Evolutionary conservation across 1,284 basidiomycete species (phyloP), one percentile per base, ranked within the genome.

Genomic region (Austroboletus rostrupii): DNA sequence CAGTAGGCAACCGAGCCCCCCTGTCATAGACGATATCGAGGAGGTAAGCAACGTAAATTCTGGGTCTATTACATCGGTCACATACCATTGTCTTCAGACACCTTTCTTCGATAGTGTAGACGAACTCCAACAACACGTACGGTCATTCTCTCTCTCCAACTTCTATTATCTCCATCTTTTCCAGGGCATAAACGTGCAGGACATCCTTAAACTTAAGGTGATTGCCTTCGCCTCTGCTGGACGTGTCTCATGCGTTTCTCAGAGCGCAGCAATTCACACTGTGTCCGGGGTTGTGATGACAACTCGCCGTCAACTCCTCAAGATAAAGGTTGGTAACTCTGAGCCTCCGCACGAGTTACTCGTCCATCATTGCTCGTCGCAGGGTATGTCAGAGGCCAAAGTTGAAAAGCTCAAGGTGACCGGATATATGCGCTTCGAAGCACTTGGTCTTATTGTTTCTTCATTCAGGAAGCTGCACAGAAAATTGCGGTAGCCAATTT

Each of bases 171-270:
- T 49, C 44, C 44, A 28, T 56, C 47, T 20, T 38, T 54, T 38
- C 47, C 57, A 95, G 90, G 92, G 93, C 19, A 95, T 96, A 68
- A 96, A 95, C 57, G 85, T 93, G 29, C 90, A 94, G 72, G 93
- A 97, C 65, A 95, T 97, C 50, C 68, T 87, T 50, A 97, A 97
- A 70, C 82, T 97, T 57, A 96, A 96, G 73, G 90, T 88, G 53
- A 23, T 17, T 14, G 39, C 43, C 39, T 54, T 53, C 32, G 42
- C 33, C 23, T 43, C 19, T 14, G 11, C 28, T 13, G 3, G 26
- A 29, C 20, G 19, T 21, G 43, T 42, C 51, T 56, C 17, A 58
- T 31, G 45, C 8, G 14, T 49, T 20, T n/a, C 37, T 43, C 32
- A 88, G 86, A 70, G 80, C 40, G 83, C 85, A 33, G 80, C 87